Evolutionary conservation across 1,284 basidiomycete genomes (phyloP), one percentile per base, ranked within the genome.

Genomic region (Paramarasmius palmivorus): DNA sequence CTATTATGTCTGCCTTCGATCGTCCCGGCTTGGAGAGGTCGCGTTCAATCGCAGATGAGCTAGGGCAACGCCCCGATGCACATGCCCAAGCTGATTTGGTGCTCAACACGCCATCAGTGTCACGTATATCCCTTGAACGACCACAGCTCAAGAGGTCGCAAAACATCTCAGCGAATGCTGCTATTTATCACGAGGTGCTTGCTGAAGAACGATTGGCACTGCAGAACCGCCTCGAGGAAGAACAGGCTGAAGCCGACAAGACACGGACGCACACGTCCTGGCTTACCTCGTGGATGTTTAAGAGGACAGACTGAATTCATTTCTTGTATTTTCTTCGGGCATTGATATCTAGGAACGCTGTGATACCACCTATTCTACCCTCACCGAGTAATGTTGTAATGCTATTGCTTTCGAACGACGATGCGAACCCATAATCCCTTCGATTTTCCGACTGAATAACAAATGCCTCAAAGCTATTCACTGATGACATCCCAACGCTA

Each of bases 231-330:
- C 61, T 81, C 49, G 72, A 79, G 57, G 75, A 77, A 52, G 84
- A 87, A 64, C 67, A 77, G 57, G 75, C 72, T n/a, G 79, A 84
- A 60, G 77, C 73, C 26, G 70, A 76, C 39, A 73, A 73, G 60
- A 69, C 73, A 23, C 71, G 69, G 50, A 69, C 70, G 37, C 72
- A 73, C 23, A 78, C 76, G 54, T 79, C 82, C 22, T 84, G 81
- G 82, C 68, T 83, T 58, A 81, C 77, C 40, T 76, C 81, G 34
- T 86, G 84, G 84, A 77, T 85, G 75, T 86, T 83, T 65, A 72
- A 68, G 57, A 75, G 68, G 58, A 53, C 64, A 38, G 44, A 47
- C 20, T 50, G 29, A 51, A 29, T 36, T 42, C 29, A 25, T 44
- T 19, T 34, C 63, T 65, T 59, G 59, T 58, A 49, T 58, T 56